phyloP scores from a whole-genome alignment of 208 protist species.

The Trypanosomatidae sp. region DNA sequence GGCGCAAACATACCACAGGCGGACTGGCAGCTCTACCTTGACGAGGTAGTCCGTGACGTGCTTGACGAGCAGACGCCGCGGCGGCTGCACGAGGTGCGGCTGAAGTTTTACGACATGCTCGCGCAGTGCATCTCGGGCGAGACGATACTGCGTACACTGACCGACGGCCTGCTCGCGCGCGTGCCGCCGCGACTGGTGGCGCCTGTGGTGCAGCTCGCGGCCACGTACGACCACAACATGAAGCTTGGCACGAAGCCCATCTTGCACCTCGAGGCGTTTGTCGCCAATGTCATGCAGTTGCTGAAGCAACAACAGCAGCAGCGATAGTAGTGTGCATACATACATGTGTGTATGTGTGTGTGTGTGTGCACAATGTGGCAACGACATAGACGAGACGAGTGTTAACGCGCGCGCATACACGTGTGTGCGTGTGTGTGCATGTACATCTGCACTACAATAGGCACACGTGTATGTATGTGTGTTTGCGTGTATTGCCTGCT shows the following conservation, averaged over 20 bases:
- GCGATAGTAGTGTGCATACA: background rate
- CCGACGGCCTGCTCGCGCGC: slow-evolving; percentile 59
- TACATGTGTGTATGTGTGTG: background rate
- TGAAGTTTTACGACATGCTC: slow-evolving; percentile 97
- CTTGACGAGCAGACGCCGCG: slow-evolving; percentile 91
- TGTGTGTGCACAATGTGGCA: background rate
- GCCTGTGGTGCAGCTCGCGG: slow-evolving; percentile 86
- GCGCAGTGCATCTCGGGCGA: slow-evolving; percentile 97
- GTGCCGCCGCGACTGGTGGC: slow-evolving; percentile 57
- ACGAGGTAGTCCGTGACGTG: slow-evolving; percentile 86
- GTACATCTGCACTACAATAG: background rate
- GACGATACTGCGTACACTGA: slow-evolving; percentile 88
- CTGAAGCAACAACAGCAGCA: slow-evolving; percentile 32
- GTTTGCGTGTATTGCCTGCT: background rate
- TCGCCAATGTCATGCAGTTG: slow-evolving; percentile 77
- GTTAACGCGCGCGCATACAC: background rate
- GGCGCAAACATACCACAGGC: slow-evolving; percentile 58
- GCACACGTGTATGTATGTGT: background rate
- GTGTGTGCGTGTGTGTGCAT: slow-evolving; percentile 1
- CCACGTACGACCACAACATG: slow-evolving; percentile 95
- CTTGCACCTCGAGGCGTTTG: slow-evolving; percentile 98
- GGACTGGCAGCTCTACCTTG: slow-evolving; percentile 95
- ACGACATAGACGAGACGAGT: too few relatives aligned
- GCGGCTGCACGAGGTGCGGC: slow-evolving; percentile 87
- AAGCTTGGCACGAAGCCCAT: slow-evolving; percentile 95